phyloP scores from a whole-genome alignment of 306 rosid genomes.

The Sicyos edulis region DNA sequence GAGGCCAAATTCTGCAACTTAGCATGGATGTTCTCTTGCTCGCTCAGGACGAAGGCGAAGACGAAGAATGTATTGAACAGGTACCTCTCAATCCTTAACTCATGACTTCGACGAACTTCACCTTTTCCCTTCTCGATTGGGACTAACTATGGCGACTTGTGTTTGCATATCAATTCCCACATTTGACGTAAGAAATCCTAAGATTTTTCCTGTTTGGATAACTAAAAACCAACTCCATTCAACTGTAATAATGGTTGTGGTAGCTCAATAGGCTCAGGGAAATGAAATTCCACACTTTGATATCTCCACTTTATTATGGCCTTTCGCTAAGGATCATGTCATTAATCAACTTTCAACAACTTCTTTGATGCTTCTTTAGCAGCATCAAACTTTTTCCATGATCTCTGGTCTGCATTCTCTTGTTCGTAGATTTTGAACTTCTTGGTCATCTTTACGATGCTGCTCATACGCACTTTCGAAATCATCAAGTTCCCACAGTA shows the following conservation, averaged over 20 bases:
- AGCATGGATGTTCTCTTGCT: no score
- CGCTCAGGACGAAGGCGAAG: not conserved
- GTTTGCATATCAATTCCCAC: conserved; percentile 64
- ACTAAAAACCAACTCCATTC: conserved; percentile 35
- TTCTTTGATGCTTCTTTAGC: conserved; percentile 53
- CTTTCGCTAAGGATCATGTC: conserved; percentile 43
- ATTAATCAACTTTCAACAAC: conserved; percentile 28
- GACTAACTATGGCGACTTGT: conserved; percentile 60
- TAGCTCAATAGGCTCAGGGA: conserved; percentile 25
- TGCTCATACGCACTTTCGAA: conserved; percentile 72
- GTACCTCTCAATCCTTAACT: conserved; percentile 59
- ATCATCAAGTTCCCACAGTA: conserved; percentile 66
- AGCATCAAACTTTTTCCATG: conserved; percentile 47
- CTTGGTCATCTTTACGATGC: conserved; percentile 63
- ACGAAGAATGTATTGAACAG: conserved; percentile 49
- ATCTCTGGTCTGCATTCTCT: conserved; percentile 51
- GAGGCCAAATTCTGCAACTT: no score
- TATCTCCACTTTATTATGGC: conserved; percentile 55
- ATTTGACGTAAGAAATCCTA: not conserved
- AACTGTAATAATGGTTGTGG: conserved; percentile 71
- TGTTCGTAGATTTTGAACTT: conserved; percentile 48
- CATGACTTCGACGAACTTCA: conserved; percentile 57
- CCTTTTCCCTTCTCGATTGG: conserved; percentile 61
- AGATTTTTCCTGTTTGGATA: no score
- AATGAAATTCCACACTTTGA: conserved; percentile 48